phyloP scores from a whole-genome alignment of 2,329 filamentous ascomycete genomes.

The Sporothrix sp. region DNA sequence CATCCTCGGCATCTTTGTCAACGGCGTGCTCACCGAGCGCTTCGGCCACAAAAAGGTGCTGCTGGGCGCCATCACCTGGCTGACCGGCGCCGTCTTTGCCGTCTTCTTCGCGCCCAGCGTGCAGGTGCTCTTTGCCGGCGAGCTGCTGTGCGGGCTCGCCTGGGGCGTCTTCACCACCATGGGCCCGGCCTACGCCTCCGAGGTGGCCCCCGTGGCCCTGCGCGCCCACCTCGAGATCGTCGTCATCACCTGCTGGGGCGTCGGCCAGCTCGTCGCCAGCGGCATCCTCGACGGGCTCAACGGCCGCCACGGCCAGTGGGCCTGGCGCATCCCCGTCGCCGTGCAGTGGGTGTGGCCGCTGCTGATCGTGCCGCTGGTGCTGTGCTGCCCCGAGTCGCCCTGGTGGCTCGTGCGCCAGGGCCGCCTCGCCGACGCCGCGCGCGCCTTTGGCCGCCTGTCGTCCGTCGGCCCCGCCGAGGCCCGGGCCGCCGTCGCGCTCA shows the following conservation, averaged over 20 bases:
- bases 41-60: conserved; percentile 42
- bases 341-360: conserved; percentile 36
- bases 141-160: conserved; percentile 33
- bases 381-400: conserved; percentile 21
- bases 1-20: conserved; percentile 45
- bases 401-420: conserved; percentile 38
- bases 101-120: conserved; percentile 43
- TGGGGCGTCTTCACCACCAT: conserved; percentile 39
- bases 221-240: conserved; percentile 35
- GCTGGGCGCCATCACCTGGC: conserved; percentile 34
- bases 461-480: conserved; percentile 47
- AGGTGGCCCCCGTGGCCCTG: conserved; percentile 33
- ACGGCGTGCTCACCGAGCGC: conserved; percentile 40
- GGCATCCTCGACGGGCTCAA: conserved; percentile 21
- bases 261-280: conserved; percentile 21
- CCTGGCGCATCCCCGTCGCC: conserved; percentile 31
- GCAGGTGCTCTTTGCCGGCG: conserved; percentile 36
- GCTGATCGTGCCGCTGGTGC: conserved; percentile 16
- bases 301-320: conserved; percentile 14
- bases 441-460: conserved; percentile 34
- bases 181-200: conserved; percentile 34
- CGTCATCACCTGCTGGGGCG: conserved; percentile 35
- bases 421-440: conserved; percentile 31
- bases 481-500: conserved; percentile 30
- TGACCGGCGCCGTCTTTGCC: conserved; percentile 43